A percentile compares a stretch with the other conserved stretches of the same genome.
phyloP scores from a whole-genome alignment of 495 filamentous ascomycete species.

The Usnea hakonensis region DNA sequence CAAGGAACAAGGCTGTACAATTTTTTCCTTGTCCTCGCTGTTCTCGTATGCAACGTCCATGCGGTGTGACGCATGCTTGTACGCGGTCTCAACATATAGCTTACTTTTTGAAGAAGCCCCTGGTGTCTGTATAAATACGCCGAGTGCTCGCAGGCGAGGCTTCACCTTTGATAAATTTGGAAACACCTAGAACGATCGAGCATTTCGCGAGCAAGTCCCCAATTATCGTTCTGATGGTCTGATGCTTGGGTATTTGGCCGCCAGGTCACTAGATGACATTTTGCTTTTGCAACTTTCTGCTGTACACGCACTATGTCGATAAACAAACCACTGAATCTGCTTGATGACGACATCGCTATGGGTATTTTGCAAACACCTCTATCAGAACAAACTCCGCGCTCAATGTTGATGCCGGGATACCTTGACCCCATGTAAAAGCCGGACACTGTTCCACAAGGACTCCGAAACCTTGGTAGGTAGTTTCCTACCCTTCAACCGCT shows the following conservation, averaged over 20 bases:
- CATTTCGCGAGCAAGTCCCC: background rate
- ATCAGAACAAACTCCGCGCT: background rate
- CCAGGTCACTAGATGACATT: background rate
- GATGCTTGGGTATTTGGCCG: background rate
- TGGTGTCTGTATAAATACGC: background rate
- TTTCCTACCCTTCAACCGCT: slow-evolving; percentile 80
- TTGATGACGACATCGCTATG: background rate
- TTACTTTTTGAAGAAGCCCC: background rate
- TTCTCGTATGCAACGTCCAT: background rate
- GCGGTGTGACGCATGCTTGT: background rate
- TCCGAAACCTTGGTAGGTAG: slow-evolving; percentile 68
- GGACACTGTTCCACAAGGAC: slow-evolving; percentile 83
- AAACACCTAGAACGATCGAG: background rate
- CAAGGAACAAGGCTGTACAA: background rate
- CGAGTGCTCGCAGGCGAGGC: background rate
- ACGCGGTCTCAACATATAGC: background rate
- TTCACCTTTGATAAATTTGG: background rate
- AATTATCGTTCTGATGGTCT: background rate
- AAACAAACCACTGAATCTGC: background rate
- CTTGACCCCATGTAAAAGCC: slow-evolving; percentile 43
- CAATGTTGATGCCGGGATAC: slow-evolving; percentile 14
- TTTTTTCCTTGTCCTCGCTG: background rate
- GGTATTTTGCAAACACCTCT: slow-evolving; percentile 10
- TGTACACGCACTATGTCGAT: background rate
- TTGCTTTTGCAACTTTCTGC: background rate